Conservation (phyloP, 495 filamentous ascomycete genomes). For the Penicillium pancosmium region DNA sequence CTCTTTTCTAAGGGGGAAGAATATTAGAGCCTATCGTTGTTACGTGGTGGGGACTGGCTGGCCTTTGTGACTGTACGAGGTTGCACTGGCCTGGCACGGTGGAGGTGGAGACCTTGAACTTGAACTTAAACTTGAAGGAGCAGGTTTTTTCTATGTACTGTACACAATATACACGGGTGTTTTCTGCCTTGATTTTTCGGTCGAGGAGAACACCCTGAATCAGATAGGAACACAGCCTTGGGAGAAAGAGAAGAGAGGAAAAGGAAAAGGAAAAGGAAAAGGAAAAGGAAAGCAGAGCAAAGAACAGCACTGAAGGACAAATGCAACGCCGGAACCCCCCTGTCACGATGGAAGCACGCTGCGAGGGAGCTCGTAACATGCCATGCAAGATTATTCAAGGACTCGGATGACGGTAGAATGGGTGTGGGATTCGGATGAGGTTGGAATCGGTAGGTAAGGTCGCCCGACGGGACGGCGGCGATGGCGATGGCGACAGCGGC, state of each 20-base stretch:
- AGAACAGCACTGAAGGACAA: constrained; percentile 4
- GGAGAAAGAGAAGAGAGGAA: constrained; percentile 12
- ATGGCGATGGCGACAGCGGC: too few species aligned
- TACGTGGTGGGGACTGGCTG: not conserved
- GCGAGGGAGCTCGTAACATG: constrained; percentile 25
- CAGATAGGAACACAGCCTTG: constrained; percentile 19
- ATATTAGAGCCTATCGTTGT: not conserved
- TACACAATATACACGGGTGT: constrained; percentile 35
- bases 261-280: constrained; percentile 9
- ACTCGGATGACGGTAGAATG: constrained; percentile 12
- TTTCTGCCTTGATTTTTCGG: not conserved
- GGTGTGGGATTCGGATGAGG: too few species aligned
- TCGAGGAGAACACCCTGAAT: not conserved
- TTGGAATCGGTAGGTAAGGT: too few species aligned
- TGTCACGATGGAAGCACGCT: constrained; percentile 29
- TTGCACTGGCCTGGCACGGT: not conserved
- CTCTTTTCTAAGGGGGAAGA: too few species aligned
- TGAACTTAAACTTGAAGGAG: constrained; percentile 7
- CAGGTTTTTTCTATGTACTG: constrained; percentile 37
- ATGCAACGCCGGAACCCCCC: constrained; percentile 35
- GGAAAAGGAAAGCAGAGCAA: constrained; percentile 14
- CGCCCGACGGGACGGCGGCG: too few species aligned
- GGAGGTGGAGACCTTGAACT: not conserved
- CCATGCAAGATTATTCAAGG: constrained; percentile 34
- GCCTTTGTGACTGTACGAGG: not conserved